These are phyloP conservation scores for Curvularia lunata DNA, from an alignment of 2,329 filamentous ascomycete genomes.

Conservation along the genomic window DNA sequence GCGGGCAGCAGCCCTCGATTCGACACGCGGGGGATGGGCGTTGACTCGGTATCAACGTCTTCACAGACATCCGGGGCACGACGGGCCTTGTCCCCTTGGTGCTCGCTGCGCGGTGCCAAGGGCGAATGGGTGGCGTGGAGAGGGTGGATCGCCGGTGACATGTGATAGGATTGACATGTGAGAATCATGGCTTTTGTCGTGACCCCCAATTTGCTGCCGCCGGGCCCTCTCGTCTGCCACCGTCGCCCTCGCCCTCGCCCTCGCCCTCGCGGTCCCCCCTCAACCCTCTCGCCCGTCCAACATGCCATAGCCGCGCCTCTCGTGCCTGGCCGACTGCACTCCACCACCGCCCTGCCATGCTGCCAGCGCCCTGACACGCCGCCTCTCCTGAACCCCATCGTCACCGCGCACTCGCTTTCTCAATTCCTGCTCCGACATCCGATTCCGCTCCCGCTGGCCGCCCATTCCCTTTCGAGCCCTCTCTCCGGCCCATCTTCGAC, in stretches of 20 bases:
- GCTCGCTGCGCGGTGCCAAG: constrained; percentile 13
- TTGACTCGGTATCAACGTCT: neutral
- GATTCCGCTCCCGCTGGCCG: constrained; percentile 21
- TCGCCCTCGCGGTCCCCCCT: constrained; percentile 8
- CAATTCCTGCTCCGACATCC: constrained; percentile 18
- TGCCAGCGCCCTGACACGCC: constrained; percentile 6
- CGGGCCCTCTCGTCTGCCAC: constrained; percentile 11
- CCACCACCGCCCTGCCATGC: constrained; percentile 3
- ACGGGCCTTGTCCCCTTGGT: neutral
- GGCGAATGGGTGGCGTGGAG: constrained; percentile 20
- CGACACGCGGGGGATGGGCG: neutral
- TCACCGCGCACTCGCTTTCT: constrained; percentile 13
- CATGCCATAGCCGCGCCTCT: constrained; percentile 9
- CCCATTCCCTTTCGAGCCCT: constrained; percentile 25
- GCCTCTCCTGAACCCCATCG: constrained; percentile 21
- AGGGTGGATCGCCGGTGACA: constrained; percentile 25
- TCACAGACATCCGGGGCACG: neutral
- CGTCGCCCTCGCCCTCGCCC: neutral
- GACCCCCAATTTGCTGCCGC: constrained; percentile 29
- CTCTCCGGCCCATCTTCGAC: constrained; percentile 12
- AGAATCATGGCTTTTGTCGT: constrained; percentile 27
- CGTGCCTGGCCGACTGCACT: no score
- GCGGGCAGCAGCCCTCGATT: no score
- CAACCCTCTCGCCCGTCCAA: constrained; percentile 7
- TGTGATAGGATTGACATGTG: constrained; percentile 36